phyloP scores from a whole-genome alignment of 2,329 filamentous ascomycete genomes.

The Fulvia fulva region DNA sequence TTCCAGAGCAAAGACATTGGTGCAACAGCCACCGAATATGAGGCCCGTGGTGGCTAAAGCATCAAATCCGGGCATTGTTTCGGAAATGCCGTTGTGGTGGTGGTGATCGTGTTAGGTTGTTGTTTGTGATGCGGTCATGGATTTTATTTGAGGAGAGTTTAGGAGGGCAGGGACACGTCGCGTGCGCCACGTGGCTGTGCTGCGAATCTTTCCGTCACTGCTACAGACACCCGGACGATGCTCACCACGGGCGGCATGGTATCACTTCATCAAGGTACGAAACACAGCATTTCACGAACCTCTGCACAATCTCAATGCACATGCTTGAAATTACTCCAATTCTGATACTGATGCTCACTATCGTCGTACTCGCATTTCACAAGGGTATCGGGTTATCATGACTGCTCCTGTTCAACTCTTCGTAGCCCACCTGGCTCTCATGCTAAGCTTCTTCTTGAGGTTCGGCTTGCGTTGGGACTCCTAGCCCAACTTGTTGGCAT shows the following conservation, averaged over 20 bases:
- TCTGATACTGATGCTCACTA: background rate
- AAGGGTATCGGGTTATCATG: background rate
- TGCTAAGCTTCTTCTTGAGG: background rate
- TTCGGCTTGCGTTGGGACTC: slow-evolving; percentile 4
- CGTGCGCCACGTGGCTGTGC: background rate
- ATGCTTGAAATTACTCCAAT: background rate
- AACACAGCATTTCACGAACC: background rate
- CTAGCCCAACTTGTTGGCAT: slow-evolving; percentile 20
- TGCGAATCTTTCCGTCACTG: too few relatives aligned
- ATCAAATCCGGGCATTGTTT: slow-evolving; percentile 17
- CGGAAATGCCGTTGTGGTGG: background rate
- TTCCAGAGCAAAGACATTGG: slow-evolving; percentile 95
- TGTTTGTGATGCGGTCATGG: background rate
- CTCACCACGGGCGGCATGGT: too few relatives aligned
- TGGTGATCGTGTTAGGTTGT: too few relatives aligned
- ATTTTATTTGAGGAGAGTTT: background rate
- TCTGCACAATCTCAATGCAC: background rate
- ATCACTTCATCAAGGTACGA: background rate
- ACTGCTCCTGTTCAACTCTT: background rate
- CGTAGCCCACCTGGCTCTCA: background rate
- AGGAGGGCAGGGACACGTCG: background rate
- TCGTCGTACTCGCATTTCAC: background rate
- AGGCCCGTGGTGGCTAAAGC: slow-evolving; percentile 62
- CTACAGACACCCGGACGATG: too few relatives aligned
- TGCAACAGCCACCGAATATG: slow-evolving; percentile 94